Evolutionary conservation across 331 rosid genomes (phyloP).

Genomic region (Cucumis variabilis): DNA sequence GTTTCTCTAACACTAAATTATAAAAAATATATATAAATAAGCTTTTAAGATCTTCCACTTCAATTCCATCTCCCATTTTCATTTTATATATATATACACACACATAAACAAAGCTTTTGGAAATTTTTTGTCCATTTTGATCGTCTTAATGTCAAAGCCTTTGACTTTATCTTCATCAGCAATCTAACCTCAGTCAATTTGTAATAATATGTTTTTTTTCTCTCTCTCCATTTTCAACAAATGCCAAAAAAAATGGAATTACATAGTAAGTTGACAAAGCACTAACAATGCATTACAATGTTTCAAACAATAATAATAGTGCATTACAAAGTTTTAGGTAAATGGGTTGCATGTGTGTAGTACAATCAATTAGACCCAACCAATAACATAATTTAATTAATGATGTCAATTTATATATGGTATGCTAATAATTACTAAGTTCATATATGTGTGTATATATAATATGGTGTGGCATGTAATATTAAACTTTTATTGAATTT

Average conservation of each 20-base stretch:
- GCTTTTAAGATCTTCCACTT: not conserved
- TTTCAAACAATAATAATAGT: too few relatives aligned
- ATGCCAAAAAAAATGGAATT: not conserved
- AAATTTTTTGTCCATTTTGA: not conserved
- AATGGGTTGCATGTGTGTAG: not conserved
- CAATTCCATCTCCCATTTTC: not conserved
- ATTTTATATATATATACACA: not conserved
- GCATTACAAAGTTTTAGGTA: not conserved
- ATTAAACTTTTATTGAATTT: too few relatives aligned
- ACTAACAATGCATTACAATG: not conserved
- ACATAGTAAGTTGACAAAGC: constrained; percentile 1
- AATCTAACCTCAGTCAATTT: not conserved
- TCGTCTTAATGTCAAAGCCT: constrained; percentile 20
- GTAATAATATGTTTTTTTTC: not conserved
- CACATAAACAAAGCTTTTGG: not conserved
- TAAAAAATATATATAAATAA: too few relatives aligned
- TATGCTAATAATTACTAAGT: not conserved
- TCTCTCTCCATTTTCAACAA: not conserved
- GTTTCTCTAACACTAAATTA: not conserved
- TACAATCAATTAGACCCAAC: not conserved
- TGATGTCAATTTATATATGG: not conserved
- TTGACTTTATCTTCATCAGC: not conserved
- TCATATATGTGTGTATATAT: too few relatives aligned
- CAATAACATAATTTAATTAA: not conserved
- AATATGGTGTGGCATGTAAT: too few relatives aligned